A percentile compares a stretch with the other conserved stretches of the same genome.
Evolutionary conservation across 768 basidiomycete species (phyloP).

Genomic region (Agrocybe pediades): DNA sequence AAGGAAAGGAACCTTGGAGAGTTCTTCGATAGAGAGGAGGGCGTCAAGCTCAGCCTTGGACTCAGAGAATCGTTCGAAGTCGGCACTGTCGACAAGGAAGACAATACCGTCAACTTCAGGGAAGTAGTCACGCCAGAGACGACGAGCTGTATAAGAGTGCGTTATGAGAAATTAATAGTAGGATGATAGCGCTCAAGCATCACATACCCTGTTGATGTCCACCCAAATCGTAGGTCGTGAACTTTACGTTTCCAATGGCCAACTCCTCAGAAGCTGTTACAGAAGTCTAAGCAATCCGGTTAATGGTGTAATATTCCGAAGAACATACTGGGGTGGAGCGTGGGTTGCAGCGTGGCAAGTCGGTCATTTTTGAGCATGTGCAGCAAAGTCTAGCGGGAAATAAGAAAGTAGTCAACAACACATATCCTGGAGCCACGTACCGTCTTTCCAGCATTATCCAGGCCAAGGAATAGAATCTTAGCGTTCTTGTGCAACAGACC

Average conservation of each 20-base stretch:
- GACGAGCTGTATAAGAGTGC: slow-evolving; percentile 67
- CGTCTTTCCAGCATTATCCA: slow-evolving; percentile 99
- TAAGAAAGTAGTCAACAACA: no score
- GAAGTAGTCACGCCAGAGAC: slow-evolving; percentile 99
- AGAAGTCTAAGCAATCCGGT: slow-evolving; percentile 8
- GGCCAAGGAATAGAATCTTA: slow-evolving; percentile 98
- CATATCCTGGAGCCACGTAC: no score
- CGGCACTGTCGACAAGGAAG: slow-evolving; percentile 97
- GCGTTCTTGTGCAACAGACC: slow-evolving; percentile 97
- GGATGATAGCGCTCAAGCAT: neutral
- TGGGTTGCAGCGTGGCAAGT: slow-evolving; percentile 95
- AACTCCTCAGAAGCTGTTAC: slow-evolving; percentile 92
- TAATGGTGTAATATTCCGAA: slow-evolving; percentile 1
- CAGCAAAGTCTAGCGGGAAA: slow-evolving; percentile 95
- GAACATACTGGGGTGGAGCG: slow-evolving; percentile 92
- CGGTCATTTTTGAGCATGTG: slow-evolving; percentile 99
- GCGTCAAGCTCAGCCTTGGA: slow-evolving; percentile 98
- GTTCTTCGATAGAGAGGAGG: slow-evolving; percentile 92
- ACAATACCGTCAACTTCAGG: slow-evolving; percentile 99
- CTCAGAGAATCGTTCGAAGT: slow-evolving; percentile 95
- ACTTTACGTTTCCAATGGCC: slow-evolving; percentile 98
- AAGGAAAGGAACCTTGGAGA: slow-evolving; percentile 96
- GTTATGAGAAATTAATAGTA: neutral
- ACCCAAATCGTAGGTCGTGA: slow-evolving; percentile 97
- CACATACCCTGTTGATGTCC: slow-evolving; percentile 91